Conservation (phyloP, 208 protist species). For the Leishmania major region DNA sequence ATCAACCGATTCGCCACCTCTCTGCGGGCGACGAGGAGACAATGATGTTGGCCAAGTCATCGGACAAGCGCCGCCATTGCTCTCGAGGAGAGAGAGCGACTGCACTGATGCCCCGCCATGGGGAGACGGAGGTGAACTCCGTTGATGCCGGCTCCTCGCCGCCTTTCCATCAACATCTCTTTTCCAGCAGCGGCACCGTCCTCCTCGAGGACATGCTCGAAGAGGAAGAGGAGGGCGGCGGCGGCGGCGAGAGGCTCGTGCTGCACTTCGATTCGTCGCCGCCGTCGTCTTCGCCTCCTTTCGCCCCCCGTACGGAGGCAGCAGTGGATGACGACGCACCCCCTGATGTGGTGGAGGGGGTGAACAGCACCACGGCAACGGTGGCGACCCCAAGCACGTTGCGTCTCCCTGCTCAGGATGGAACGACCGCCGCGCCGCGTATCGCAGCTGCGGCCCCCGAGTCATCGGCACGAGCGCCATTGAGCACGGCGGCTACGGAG, state of each 20-base stretch:
- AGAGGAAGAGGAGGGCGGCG: background rate
- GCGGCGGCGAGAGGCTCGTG: constrained; percentile 15
- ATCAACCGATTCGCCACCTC: background rate
- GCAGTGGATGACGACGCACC: background rate
- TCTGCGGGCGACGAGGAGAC: background rate
- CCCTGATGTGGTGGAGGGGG: background rate
- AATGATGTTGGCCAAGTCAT: background rate
- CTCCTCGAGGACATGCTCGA: background rate
- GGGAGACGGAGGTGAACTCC: background rate
- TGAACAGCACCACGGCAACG: background rate
- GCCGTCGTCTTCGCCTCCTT: background rate
- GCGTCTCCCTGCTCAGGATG: background rate
- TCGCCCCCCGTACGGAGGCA: background rate
- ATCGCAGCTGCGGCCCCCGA: background rate
- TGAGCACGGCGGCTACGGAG: background rate
- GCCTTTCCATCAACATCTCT: background rate
- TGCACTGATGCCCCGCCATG: background rate
- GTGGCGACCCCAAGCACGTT: background rate
- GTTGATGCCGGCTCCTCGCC: background rate
- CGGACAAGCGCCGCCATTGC: background rate
- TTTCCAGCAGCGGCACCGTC: constrained; percentile 4
- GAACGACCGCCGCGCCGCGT: background rate
- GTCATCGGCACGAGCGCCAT: background rate
- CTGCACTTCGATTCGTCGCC: constrained; percentile 26
- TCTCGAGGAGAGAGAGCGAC: background rate